Conservation (phyloP, 108 stramenopile species). For the Hondaea fermentalgiana region DNA sequence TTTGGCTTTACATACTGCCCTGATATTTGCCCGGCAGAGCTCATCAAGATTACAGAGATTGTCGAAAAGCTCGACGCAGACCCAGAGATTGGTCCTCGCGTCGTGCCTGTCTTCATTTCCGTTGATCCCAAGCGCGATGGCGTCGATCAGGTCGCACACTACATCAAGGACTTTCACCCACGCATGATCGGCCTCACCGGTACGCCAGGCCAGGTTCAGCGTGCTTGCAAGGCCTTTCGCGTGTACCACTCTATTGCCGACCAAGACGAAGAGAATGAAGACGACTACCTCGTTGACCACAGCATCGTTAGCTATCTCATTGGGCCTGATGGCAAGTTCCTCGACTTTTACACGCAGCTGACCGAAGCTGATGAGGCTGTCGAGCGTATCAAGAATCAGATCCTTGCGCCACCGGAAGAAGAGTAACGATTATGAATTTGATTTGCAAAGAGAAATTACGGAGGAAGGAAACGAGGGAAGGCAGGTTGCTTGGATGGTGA, state of each 20-base stretch:
- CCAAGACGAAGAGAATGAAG: constrained; percentile 73
- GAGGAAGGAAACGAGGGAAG: no score
- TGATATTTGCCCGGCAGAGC: constrained; percentile 99
- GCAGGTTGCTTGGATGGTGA: no score
- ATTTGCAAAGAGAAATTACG: no score
- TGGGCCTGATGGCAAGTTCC: constrained; percentile 84
- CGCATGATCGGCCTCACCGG: constrained; percentile 67
- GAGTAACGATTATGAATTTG: not conserved
- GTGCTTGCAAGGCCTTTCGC: constrained; percentile 89
- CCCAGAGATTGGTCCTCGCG: not conserved
- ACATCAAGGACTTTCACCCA: constrained; percentile 90
- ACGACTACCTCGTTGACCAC: constrained; percentile 98
- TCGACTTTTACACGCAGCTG: constrained; percentile 95
- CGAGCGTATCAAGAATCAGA: constrained; percentile 58
- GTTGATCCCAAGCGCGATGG: constrained; percentile 97
- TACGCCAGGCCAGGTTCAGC: constrained; percentile 82
- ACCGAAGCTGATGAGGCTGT: constrained; percentile 78
- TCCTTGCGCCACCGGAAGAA: not conserved
- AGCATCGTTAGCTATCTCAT: constrained; percentile 96
- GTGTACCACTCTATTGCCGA: constrained; percentile 71
- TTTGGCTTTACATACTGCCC: constrained; percentile 99
- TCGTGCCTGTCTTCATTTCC: constrained; percentile 77
- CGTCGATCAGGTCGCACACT: constrained; percentile 74
- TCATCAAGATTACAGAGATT: constrained; percentile 89
- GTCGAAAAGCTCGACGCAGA: constrained; percentile 70